Evolutionary conservation across 352 stramenopile genomes (phyloP).

Genomic region (Pythium dissimile): DNA sequence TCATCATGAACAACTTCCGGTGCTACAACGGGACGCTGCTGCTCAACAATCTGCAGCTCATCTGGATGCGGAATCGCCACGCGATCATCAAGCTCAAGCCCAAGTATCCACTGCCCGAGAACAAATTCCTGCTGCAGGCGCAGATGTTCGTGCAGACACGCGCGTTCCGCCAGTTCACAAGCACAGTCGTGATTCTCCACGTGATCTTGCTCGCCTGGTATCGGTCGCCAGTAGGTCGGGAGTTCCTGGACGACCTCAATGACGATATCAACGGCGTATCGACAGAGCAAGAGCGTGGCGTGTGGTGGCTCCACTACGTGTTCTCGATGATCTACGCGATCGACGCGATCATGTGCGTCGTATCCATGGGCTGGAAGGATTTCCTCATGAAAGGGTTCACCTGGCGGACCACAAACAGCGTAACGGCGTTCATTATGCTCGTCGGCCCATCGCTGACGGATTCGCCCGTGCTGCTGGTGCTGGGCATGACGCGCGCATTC

Average conservation of each 20-base stretch:
- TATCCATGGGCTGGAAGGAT: slow-evolving; percentile 72
- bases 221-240: slow-evolving; percentile 45
- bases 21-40: slow-evolving; percentile 80
- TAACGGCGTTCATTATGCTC: slow-evolving; percentile 76
- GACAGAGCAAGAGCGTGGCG: slow-evolving; percentile 22
- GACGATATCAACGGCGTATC: slow-evolving; percentile 23
- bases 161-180: slow-evolving; percentile 61
- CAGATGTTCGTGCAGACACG: slow-evolving; percentile 69
- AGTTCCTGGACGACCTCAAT: slow-evolving; percentile 31
- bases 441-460: slow-evolving; percentile 56
- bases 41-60: slow-evolving; percentile 71
- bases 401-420: slow-evolving; percentile 69
- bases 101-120: slow-evolving; percentile 71
- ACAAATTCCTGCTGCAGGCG: slow-evolving; percentile 46
- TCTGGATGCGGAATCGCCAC: slow-evolving; percentile 75
- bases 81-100: slow-evolving; percentile 56
- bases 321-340: slow-evolving; percentile 78
- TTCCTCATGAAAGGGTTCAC: slow-evolving; percentile 86
- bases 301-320: slow-evolving; percentile 80
- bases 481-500: slow-evolving; percentile 74
- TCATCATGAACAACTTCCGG: slow-evolving; percentile 87
- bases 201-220: slow-evolving; percentile 73
- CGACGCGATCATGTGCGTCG: slow-evolving; percentile 62
- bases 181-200: slow-evolving; percentile 58
- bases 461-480: slow-evolving; percentile 63